A percentile compares a stretch with the other conserved stretches of the same genome.
Conservation (phyloP, 2,329 filamentous ascomycete genomes). For the Xylariaceae sp. region DNA sequence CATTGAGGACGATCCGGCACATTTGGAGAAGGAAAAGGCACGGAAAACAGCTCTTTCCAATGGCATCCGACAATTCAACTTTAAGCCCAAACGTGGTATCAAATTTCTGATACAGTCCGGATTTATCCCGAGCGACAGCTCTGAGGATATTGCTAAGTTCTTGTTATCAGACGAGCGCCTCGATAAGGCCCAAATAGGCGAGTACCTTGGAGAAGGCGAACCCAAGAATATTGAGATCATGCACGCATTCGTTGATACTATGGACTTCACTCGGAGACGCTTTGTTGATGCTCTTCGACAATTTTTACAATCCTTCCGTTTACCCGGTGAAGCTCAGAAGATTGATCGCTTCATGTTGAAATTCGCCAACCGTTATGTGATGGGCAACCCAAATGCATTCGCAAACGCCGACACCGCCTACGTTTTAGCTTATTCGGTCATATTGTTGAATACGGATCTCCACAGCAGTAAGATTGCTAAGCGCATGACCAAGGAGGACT, state of each 20-base stretch:
- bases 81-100: constrained; percentile 93
- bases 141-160: constrained; percentile 85
- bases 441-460: constrained; percentile 93
- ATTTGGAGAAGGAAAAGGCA: constrained; percentile 94
- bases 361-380: constrained; percentile 94
- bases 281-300: constrained; percentile 92
- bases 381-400: constrained; percentile 94
- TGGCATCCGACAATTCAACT: constrained; percentile 92
- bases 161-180: constrained; percentile 80
- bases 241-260: constrained; percentile 95
- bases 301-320: constrained; percentile 91
- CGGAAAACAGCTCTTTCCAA: constrained; percentile 91
- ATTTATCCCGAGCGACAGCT: constrained; percentile 80
- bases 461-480: constrained; percentile 85
- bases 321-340: constrained; percentile 96
- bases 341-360: constrained; percentile 99
- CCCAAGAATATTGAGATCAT: constrained; percentile 94
- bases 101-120: constrained; percentile 83
- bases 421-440: constrained; percentile 93
- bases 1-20: constrained; percentile 86
- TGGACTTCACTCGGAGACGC: constrained; percentile 90
- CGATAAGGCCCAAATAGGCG: constrained; percentile 90
- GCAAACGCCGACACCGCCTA: constrained; percentile 98
- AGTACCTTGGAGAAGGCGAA: constrained; percentile 93
- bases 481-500: constrained; percentile 95